Evolutionary conservation across 805 yeast species (phyloP), one percentile per base, ranked within the genome.

Genomic region (Kluyveromyces dobzhanskii): DNA sequence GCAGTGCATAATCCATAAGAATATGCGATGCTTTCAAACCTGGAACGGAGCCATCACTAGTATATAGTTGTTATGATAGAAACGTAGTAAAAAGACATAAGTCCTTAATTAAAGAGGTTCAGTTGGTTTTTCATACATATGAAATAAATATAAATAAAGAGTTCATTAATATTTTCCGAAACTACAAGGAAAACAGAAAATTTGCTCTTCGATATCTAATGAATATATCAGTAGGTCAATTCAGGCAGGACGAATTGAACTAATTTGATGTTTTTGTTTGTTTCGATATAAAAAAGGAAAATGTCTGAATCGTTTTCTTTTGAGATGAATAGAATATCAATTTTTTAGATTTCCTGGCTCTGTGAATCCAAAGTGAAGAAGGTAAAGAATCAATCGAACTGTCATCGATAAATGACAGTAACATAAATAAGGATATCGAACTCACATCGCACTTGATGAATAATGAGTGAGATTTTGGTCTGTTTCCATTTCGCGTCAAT

Each of bases 141-240:
- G 35, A 32, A 32, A 32, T 32, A 32, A 32, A 32, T 32, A 32
- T 16, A 32, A 32, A 32, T 32, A 32, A 19, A 27, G 16, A 27
- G 30, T n/a, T 21, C 9, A 21, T 21, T 21, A 21, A 21, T 21
- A 21, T 21, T 21, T 21, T 9, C 24, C 24, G 24, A 6, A 9
- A 21, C n/a, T 21, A 21, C 24, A 21, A 21, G 24, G 24, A 21
- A 21, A 21, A 21, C 24, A 21, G 6, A 21, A 21, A 21, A 9
- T 6, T 19, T 11, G 26, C 18, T 32, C 26, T 32, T 19, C 17
- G 19, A 18, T 14, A 32, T 32, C 35, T n/a, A 21, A 32, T 23
- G 35, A 32, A 18, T 32, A 18, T 32, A 32, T 32, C 35, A 32
- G 18, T 32, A 23, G 16, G 16, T 19, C 11, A 27, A 7, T 27